Evolutionary conservation across 2,329 filamentous ascomycete genomes (phyloP).

Genomic region (Cyphellophora europaea): DNA sequence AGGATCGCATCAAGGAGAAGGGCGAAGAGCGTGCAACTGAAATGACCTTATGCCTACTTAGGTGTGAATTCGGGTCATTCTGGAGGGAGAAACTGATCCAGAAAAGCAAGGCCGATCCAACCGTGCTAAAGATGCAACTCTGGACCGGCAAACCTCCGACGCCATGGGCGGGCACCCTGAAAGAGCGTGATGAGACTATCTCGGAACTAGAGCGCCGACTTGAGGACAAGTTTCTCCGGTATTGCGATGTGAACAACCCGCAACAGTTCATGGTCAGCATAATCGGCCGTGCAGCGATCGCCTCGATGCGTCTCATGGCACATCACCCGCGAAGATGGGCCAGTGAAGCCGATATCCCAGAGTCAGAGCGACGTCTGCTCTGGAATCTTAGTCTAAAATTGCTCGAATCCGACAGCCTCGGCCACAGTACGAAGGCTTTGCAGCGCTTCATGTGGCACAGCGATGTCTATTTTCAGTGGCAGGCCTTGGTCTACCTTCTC

Average conservation of each 20-base stretch:
- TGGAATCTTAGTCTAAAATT: constrained; percentile 30
- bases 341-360: constrained; percentile 20
- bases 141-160: constrained; percentile 8
- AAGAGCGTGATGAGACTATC: constrained; percentile 26
- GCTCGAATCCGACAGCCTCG: constrained; percentile 30
- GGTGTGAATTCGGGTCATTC: constrained; percentile 51
- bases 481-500: constrained; percentile 42
- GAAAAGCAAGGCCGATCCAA: constrained; percentile 1
- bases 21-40: constrained; percentile 42
- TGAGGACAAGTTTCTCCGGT: constrained; percentile 45
- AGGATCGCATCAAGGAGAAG: neutral
- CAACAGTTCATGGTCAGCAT: constrained; percentile 35
- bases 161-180: constrained; percentile 17
- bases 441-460: constrained; percentile 38
- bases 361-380: constrained; percentile 28
- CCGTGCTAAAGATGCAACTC: neutral
- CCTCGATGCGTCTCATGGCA: constrained; percentile 34
- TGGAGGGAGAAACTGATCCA: constrained; percentile 22
- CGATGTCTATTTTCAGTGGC: constrained; percentile 42
- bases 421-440: constrained; percentile 28
- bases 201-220: constrained; percentile 41
- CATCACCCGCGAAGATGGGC: constrained; percentile 33
- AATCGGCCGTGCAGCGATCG: constrained; percentile 34
- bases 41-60: constrained; percentile 50
- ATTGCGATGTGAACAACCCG: constrained; percentile 42